A percentile compares a stretch with the other conserved stretches of the same genome.
Evolutionary conservation across 257 asterid genomes (phyloP).

Genomic region (Eustoma russellianum): DNA sequence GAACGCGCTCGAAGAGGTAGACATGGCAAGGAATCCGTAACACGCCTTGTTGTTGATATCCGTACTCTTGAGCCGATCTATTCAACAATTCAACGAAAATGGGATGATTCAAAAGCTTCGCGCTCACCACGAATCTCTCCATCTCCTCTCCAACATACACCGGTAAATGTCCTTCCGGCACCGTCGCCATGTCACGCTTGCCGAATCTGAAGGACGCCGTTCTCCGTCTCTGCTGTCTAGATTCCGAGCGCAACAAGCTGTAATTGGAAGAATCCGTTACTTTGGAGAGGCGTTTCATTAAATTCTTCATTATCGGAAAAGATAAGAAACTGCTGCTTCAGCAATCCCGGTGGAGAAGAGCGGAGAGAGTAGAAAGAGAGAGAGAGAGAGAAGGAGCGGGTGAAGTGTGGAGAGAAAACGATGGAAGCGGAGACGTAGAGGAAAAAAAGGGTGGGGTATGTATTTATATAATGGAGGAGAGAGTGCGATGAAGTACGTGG

Average conservation of each 20-base stretch:
- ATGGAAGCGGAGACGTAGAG: neutral
- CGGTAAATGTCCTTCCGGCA: slow-evolving; percentile 85
- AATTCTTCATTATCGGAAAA: slow-evolving; percentile 48
- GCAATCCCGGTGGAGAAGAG: too few relatives aligned
- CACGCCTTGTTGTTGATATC: slow-evolving; percentile 75
- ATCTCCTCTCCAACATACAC: slow-evolving; percentile 92
- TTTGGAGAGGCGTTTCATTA: slow-evolving; percentile 49
- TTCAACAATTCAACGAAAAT: slow-evolving; percentile 53
- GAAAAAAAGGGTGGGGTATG: slow-evolving; percentile 3
- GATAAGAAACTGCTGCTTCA: neutral
- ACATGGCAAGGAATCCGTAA: slow-evolving; percentile 82
- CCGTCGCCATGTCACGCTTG: slow-evolving; percentile 10
- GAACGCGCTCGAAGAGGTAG: slow-evolving; percentile 67
- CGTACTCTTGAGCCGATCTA: slow-evolving; percentile 77
- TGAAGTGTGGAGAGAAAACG: slow-evolving; percentile 7
- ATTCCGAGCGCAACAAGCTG: slow-evolving; percentile 31
- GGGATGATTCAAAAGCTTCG: slow-evolving; percentile 74
- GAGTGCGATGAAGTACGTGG: too few relatives aligned
- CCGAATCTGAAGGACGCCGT: slow-evolving; percentile 18
- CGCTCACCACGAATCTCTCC: slow-evolving; percentile 84
- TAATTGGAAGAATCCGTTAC: slow-evolving; percentile 71
- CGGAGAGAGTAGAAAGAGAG: neutral
- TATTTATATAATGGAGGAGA: neutral
- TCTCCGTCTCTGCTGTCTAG: slow-evolving; percentile 25
- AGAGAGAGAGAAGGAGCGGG: too few relatives aligned